These are phyloP conservation scores for Cicer chorassanicum DNA, from an alignment of 306 rosid genomes.

Conservation along the genomic window DNA sequence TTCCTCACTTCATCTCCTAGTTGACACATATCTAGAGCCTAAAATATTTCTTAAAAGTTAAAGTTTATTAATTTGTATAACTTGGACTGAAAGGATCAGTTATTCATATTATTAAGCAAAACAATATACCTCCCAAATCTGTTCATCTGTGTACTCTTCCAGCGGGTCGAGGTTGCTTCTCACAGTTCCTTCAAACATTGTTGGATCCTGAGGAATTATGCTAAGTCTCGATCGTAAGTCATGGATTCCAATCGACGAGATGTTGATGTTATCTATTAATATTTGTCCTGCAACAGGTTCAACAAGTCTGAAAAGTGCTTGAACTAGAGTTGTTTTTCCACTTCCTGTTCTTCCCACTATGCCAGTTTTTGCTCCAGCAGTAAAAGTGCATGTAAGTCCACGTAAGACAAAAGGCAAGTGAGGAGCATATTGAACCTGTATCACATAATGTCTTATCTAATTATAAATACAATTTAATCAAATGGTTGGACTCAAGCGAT, in stretches of 20 bases:
- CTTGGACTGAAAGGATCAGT: not conserved
- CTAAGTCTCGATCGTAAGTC: slow-evolving; percentile 75
- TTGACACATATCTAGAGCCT: slow-evolving; percentile 86
- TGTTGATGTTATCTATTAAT: slow-evolving; percentile 62
- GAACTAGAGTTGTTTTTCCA: slow-evolving; percentile 82
- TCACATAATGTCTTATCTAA: slow-evolving; percentile 5
- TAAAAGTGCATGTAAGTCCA: slow-evolving; percentile 75
- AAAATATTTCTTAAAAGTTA: slow-evolving; percentile 20
- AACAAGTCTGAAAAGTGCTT: slow-evolving; percentile 73
- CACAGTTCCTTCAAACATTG: slow-evolving; percentile 92
- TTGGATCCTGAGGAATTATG: slow-evolving; percentile 94
- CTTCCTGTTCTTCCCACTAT: slow-evolving; percentile 92
- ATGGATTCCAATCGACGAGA: slow-evolving; percentile 68
- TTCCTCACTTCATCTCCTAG: slow-evolving; percentile 88
- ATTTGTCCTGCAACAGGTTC: slow-evolving; percentile 72
- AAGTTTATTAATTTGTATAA: not conserved
- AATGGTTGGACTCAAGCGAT: too few relatives aligned
- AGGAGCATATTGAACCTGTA: slow-evolving; percentile 84
- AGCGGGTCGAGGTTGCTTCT: slow-evolving; percentile 83
- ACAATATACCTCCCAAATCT: slow-evolving; percentile 81
- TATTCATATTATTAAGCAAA: slow-evolving; percentile 37
- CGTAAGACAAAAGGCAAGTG: slow-evolving; percentile 82
- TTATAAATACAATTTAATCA: not conserved
- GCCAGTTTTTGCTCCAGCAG: slow-evolving; percentile 76
- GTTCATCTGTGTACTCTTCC: slow-evolving; percentile 84